Evolutionary conservation across 176 grass and related monocot genomes (phyloP), one percentile per base, ranked within the genome.

Genomic region (Zea luxurians): DNA sequence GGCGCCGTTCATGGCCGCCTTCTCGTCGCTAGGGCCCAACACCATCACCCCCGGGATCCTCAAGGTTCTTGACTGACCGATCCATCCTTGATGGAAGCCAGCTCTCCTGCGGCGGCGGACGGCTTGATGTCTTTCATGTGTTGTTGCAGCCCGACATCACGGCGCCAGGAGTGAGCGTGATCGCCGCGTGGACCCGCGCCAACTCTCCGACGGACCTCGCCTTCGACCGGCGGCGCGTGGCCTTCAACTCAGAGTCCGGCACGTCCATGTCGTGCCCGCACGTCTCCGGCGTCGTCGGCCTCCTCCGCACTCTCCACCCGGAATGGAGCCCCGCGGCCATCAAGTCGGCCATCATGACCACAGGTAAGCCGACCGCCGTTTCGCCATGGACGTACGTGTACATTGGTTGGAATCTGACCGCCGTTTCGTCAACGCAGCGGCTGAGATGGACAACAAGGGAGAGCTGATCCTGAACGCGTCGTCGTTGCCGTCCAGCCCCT

Each of bases 261-360:
- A 97, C 93, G 4, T 97, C 93, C 50, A 97, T 97, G 93, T 84
- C 93, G 27, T 93, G 90, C 81, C 93, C 88, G 46, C 93, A 93
- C 60, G 83, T 82, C 2, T 81, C 93, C 5, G 88, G 90, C 71
- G 2, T 97, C 90, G 71, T 62, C 13, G 93, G 90, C 15, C 90
- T 97, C 53, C 81, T 97, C 78, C 72, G 68, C 11, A 84, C 74
- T n/a, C 74, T 97, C n/a, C 65, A 87, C 59, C 93, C 93, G 13
- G 15, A 85, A 4, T 93, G 93, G 93, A 90, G 83, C 43, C 93
- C 93, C 17, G 80, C 90, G 1, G 88, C 88, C 1, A 77, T 97
- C 34, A 89, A 38, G 70, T 97, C 93, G 0, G 90, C 90, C 4
- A 83, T 97, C 18, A 97, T 97, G 93, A 97, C 90, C 41, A 89